Conservation (phyloP, 345 rosid genomes). For the Hypericum perforatum region DNA sequence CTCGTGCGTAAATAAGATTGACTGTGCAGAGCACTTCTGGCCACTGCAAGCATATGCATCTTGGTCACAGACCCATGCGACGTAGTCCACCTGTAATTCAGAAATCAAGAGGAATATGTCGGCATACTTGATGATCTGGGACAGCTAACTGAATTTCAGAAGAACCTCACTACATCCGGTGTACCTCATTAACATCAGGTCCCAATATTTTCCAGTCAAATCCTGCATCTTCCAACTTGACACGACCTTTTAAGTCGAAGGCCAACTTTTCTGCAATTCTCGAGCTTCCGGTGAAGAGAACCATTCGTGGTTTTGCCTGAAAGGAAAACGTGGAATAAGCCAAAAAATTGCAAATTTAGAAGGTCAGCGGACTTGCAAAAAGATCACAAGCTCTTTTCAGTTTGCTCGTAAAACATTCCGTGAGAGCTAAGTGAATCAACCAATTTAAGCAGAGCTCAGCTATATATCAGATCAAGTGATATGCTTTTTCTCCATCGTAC, state of each 20-base stretch:
- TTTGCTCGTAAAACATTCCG: no score
- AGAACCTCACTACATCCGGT: constrained; percentile 2
- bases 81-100: constrained; percentile 66
- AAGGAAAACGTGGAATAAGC: constrained; percentile 4
- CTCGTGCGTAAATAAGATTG: constrained; percentile 92
- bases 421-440: no score
- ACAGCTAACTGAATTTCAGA: neutral
- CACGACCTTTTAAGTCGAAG: constrained; percentile 71
- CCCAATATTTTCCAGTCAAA: constrained; percentile 98
- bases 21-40: constrained; percentile 97
- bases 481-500: no score
- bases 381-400: no score
- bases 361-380: no score
- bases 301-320: constrained; percentile 91
- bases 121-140: neutral
- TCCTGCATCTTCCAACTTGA: constrained; percentile 97
- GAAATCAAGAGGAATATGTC: constrained; percentile 11
- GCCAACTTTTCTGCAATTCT: constrained; percentile 94
- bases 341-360: neutral
- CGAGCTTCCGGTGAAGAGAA: constrained; percentile 96
- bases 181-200: constrained; percentile 93
- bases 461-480: no score
- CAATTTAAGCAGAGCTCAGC: no score
- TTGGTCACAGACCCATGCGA: constrained; percentile 98
- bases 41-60: constrained; percentile 99